Evolutionary conservation across 805 yeast species (phyloP), one percentile per base, ranked within the genome.

Genomic region (Zygosaccharomyces pseudorouxii): DNA sequence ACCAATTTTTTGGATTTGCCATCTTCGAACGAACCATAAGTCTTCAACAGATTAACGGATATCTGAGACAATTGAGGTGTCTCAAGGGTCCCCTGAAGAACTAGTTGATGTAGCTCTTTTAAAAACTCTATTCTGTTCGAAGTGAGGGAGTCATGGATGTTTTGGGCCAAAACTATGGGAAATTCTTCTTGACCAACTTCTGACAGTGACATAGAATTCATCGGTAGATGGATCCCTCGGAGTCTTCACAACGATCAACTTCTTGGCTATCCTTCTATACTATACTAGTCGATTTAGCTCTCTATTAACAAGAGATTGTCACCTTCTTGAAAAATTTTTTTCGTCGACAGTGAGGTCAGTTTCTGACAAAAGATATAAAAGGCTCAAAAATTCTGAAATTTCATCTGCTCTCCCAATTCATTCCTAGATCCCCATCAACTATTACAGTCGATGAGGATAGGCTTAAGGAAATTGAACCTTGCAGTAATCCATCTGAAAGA

Each of bases 401-500:
- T 5, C n/a, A 5, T 12, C 20, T 38, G 2, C 19, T n/a, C 14
- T 4, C 16, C 10, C 14, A 19, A 1, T 27, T 6, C 22, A 14
- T 4, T 25, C 5, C 9, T 42, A 48, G 35, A 22, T 70, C 73
- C 51, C 60, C 58, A 74, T 74, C 81, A 77, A 76, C 81, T 77
- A 76, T 73, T 68, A 73, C 80, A 76, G 80, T 74, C 80, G 69
- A 73, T 74, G 80, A 77, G 65, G 80, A 74, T 57, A 68, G 75
- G 69, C 54, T 39, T 23, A 11, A 39, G 42, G 42, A 27, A 39
- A 39, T 39, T 54, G 46, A 50, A 56, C 58, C 53, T 53, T 42
- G 48, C 44, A 29, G 48, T 60, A 67, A 64, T 65, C 76, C 72
- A 70, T 65, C 67, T 57, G 68, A 69, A 72, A 61, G 54, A 58